A percentile compares a stretch with the other conserved stretches of the same genome.
phyloP scores from a whole-genome alignment of 129 eudicot genomes.

The Pulicaria dysenterica region DNA sequence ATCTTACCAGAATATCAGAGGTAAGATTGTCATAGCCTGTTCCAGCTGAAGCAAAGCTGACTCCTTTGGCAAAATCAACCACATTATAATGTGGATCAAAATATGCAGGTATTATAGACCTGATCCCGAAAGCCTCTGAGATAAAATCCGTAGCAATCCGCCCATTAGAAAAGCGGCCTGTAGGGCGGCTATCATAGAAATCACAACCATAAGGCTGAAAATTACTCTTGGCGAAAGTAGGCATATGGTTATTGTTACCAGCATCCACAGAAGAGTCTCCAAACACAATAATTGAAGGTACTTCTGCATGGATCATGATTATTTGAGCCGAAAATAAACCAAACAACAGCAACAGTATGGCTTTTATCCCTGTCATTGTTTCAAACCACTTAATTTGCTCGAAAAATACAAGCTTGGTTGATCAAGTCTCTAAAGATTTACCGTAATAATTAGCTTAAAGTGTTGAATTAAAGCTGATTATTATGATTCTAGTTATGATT shows the following conservation, averaged over 20 bases:
- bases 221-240: constrained; percentile 63
- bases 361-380: constrained; percentile 16
- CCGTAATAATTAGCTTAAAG: no score
- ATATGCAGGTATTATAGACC: constrained; percentile 70
- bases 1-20: constrained; percentile 72
- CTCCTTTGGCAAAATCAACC: constrained; percentile 74
- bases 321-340: constrained; percentile 32
- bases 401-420: no score
- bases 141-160: constrained; percentile 81
- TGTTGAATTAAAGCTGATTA: no score
- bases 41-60: constrained; percentile 92
- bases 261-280: constrained; percentile 94
- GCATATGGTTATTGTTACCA: constrained; percentile 76
- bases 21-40: constrained; percentile 87
- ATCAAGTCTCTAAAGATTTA: background rate
- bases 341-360: constrained; percentile 35
- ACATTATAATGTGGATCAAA: constrained; percentile 63
- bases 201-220: constrained; percentile 91
- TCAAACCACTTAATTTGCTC: background rate
- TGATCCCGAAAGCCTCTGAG: constrained; percentile 74
- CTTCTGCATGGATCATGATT: constrained; percentile 39
- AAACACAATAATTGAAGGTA: constrained; percentile 70
- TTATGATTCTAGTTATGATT: no score
- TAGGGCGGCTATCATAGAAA: constrained; percentile 58
- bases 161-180: constrained; percentile 84